Percentiles rank a stretch among this genome's conserved stretches.
These are phyloP conservation scores for Populus hybrid DNA, from an alignment of 441 rosid genomes.

Conservation along the genomic window DNA sequence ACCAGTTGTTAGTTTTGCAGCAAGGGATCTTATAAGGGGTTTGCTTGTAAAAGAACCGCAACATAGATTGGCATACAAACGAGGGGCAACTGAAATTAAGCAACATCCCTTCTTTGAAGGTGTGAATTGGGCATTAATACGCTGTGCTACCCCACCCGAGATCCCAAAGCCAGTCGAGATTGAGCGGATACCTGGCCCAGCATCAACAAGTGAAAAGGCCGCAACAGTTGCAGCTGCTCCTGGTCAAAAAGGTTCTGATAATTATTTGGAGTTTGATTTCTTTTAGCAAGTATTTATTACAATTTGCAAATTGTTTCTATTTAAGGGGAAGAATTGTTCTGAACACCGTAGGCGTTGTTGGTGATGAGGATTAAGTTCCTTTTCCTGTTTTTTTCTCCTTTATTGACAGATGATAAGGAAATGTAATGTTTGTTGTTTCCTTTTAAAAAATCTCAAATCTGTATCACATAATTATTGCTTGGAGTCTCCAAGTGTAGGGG, in stretches of 20 bases:
- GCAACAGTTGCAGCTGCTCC: constrained; percentile 30
- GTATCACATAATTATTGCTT: constrained; percentile 16
- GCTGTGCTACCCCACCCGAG: constrained; percentile 93
- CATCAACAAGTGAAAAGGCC: constrained; percentile 52
- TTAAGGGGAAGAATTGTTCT: constrained; percentile 31
- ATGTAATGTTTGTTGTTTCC: constrained; percentile 33
- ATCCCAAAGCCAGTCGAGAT: constrained; percentile 74
- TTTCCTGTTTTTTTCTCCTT: constrained; percentile 1
- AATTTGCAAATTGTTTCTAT: constrained; percentile 29
- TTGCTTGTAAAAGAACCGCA: constrained; percentile 88
- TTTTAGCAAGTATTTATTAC: constrained; percentile 51
- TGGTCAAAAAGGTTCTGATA: constrained; percentile 67
- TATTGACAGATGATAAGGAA: constrained; percentile 42
- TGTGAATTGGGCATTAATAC: constrained; percentile 95
- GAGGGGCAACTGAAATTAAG: constrained; percentile 95
- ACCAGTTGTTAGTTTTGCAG: constrained; percentile 82
- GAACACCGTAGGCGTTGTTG: constrained; percentile 31
- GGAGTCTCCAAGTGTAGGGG: background rate
- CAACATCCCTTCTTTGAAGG: constrained; percentile 94
- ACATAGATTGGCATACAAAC: constrained; percentile 71
- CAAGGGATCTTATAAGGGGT: constrained; percentile 79
- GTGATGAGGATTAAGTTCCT: constrained; percentile 30
- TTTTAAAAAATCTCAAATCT: constrained; percentile 17
- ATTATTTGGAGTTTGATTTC: constrained; percentile 96
- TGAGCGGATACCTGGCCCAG: constrained; percentile 45